Base-by-base conservation (phyloP, 2,329 filamentous ascomycete genomes). In the Fusarium incarnatum region DNA sequence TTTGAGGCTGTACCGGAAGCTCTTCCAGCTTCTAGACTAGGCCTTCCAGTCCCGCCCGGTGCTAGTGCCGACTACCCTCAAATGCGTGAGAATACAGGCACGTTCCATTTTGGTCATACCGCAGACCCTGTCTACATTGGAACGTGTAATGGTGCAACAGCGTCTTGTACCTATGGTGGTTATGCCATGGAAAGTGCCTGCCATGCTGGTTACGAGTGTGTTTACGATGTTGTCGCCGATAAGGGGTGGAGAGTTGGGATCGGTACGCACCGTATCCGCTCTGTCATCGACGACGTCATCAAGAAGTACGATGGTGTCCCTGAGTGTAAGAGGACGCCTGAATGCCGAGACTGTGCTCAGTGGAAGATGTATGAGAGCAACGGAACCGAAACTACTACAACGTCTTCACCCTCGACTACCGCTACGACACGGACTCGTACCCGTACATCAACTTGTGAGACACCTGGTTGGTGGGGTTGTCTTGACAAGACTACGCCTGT, bases 311-410 rank as follows among this genome's bases (percentile, higher is more conserved):
- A 97, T 67, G 83, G 85, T 6, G 93, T 97, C 1, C 92, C 96
- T 0, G 83, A 88, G 70, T 98, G 96, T 80, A 87, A 87, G 56
- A 85, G 87, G 30, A 94, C 95, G 9, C 86, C 89, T 23, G 91
- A 94, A 55, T 98, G 96, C 78, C 89, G 92, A 42, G 96, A 99
- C 78, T 98, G 95, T 76, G 93, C 89, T 61, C 90, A 91, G 59
- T 98, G 96, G 96, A 97, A 97, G 76, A 97, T 94, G 84, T 97
- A 93, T 77, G 91, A 94, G 79, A 97, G 94, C 78, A 98, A 98
- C 77, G 92, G 92, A 30, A 96, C 92, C 3, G 91, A 94, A 68
- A 87, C 85, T 2, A 94, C 90, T 0, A 92, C 91, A 1, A 89
- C 89, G 0, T 85, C 88, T 4, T 84, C 83, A 5, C 84, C 84